These are phyloP conservation scores for Tetrastigma voinierianum DNA, from an alignment of 164 flowering plant species.

Conservation along the genomic window DNA sequence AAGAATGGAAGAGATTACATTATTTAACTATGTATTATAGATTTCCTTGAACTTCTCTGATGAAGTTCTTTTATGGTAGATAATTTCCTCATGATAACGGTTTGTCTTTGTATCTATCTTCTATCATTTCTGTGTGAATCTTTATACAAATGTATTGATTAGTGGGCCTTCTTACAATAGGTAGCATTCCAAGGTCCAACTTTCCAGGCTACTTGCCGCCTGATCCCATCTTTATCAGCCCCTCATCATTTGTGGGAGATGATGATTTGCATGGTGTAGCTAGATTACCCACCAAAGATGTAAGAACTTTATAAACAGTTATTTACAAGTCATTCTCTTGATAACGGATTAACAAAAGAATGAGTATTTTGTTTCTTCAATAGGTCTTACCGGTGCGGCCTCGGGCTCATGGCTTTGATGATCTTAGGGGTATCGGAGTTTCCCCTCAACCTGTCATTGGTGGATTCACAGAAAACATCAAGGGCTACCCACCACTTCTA, in stretches of 20 bases:
- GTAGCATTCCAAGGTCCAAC: slow-evolving; percentile 20
- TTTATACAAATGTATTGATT: slow-evolving; percentile 7
- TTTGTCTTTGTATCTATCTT: neutral
- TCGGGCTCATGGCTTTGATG: slow-evolving; percentile 38
- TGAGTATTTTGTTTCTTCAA: neutral
- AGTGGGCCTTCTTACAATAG: slow-evolving; percentile 18
- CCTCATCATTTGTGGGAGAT: slow-evolving; percentile 20
- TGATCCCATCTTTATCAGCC: slow-evolving; percentile 32
- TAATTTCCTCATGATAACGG: neutral
- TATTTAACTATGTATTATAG: neutral
- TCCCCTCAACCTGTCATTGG: slow-evolving; percentile 30
- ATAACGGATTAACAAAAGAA: neutral
- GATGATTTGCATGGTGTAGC: slow-evolving; percentile 25
- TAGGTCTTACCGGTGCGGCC: slow-evolving; percentile 37
- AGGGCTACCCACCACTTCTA: slow-evolving; percentile 31
- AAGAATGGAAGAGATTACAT: neutral
- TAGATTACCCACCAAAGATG: slow-evolving; percentile 38
- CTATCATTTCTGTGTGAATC: neutral
- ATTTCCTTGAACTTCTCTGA: neutral
- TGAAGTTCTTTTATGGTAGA: neutral
- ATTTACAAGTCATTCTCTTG: neutral
- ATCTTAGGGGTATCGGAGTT: slow-evolving; percentile 23
- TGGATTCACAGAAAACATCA: slow-evolving; percentile 39
- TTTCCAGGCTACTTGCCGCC: slow-evolving; percentile 50
- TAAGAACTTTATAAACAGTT: slow-evolving; percentile 16